A percentile compares a stretch with the other conserved stretches of the same genome.
phyloP scores from a whole-genome alignment of 306 rosid species.

The Prunus mongolica region DNA sequence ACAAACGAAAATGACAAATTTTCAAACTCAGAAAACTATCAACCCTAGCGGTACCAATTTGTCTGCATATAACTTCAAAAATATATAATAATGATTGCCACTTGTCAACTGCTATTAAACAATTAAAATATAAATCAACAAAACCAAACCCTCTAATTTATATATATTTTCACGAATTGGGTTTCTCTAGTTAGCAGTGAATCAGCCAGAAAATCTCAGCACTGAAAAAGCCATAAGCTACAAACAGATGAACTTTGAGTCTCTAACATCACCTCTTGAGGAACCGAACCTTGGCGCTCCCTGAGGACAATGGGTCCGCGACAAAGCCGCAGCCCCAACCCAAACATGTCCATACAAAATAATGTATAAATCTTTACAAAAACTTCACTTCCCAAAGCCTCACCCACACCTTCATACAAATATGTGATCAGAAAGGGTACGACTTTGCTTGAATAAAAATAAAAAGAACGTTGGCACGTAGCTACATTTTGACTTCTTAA shows the following conservation, averaged over 20 bases:
- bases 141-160: not conserved
- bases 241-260: not conserved
- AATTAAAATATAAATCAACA: not conserved
- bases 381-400: slow-evolving; percentile 33
- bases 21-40: slow-evolving; percentile 17
- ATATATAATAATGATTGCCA: not conserved
- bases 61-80: slow-evolving; percentile 17
- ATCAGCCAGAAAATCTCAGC: not conserved
- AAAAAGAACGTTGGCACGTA: not conserved
- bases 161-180: not conserved
- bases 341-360: not conserved
- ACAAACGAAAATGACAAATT: too few relatives aligned
- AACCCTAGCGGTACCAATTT: slow-evolving; percentile 16
- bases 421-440: not conserved
- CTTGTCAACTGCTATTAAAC: not conserved
- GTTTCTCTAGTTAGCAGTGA: not conserved
- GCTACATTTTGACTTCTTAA: slow-evolving; percentile 57
- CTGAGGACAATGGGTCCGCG: slow-evolving; percentile 36
- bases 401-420: not conserved
- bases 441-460: slow-evolving; percentile 3
- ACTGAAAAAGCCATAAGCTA: not conserved
- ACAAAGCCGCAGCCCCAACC: slow-evolving; percentile 42
- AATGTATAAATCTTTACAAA: not conserved
- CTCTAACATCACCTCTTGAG: slow-evolving; percentile 31
- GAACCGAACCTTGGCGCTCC: slow-evolving; percentile 36